A percentile compares a stretch with the other conserved stretches of the same genome.
Evolutionary conservation across 306 rosid species (phyloP).

Genomic region (Malus asiatica): DNA sequence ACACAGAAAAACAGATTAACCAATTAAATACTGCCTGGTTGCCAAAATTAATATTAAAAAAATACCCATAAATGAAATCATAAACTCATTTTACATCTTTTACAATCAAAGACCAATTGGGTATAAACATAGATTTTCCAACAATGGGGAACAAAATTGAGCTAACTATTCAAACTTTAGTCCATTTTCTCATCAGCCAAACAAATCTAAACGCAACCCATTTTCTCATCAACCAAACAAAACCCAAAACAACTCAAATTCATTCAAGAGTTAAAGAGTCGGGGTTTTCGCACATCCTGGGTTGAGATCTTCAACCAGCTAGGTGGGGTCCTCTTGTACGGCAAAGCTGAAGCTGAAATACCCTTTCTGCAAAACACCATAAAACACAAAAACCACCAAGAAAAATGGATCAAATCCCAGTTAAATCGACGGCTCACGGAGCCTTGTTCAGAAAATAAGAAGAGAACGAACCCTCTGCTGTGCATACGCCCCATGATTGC

Average conservation of each 20-base stretch:
- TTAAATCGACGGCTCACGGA: not conserved
- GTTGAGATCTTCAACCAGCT: conserved; percentile 75
- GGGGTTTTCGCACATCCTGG: conserved; percentile 49
- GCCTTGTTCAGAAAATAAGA: not conserved
- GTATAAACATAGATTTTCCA: too few species aligned
- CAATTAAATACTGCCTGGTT: too few species aligned
- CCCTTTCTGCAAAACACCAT: conserved; percentile 43
- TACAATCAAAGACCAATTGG: too few species aligned
- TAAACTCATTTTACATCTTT: too few species aligned
- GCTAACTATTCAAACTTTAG: not conserved
- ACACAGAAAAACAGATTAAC: too few species aligned
- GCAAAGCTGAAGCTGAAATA: conserved; percentile 80
- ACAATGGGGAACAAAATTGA: not conserved
- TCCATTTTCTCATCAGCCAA: too few species aligned
- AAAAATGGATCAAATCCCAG: not conserved
- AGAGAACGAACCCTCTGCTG: conserved; percentile 59
- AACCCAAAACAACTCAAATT: not conserved
- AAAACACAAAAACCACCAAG: not conserved
- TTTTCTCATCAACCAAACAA: not conserved
- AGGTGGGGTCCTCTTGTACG: conserved; percentile 71
- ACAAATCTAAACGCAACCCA: not conserved
- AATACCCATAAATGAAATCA: too few species aligned
- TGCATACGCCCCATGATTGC: conserved; percentile 82
- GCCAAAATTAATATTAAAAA: too few species aligned
- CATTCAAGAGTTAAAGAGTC: not conserved